Evolutionary conservation across 352 stramenopile species (phyloP), one percentile per base, ranked within the genome.

Genomic region (Pythium scleroteichum): DNA sequence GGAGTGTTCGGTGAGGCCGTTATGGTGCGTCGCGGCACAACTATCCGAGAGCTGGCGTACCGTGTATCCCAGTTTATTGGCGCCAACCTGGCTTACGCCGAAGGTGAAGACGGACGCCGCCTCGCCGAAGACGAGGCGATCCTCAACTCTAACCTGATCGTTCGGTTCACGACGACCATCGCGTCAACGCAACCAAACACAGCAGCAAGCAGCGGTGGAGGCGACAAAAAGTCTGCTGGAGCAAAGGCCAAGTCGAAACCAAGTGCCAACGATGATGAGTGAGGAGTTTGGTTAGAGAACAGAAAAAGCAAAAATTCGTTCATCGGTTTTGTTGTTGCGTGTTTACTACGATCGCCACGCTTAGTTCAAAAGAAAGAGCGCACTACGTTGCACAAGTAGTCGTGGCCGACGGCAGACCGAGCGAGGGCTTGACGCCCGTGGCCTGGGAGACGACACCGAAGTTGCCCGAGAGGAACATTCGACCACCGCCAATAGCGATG

Each of bases 1-100:
- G 80, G 76, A n/a, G 77, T 92, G 20, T 94, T 94, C 53, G 79
- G 72, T 22, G 78, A 94, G 33, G 82, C 81, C 13, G 76, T 94
- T 10, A 87, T 94, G 59, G 78, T 92, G 19, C 76, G 82, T 17
- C 72, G 79, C 10, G 82, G 80, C 35, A 90, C 81, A 14, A 94
- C 82, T 7, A 78, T 94, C 53, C 85, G 84, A n/a, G 85, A 94
- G 55, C 57, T 94, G 14, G 85, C 85, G 17, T 76, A 78, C 47
- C 71, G 76, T 23, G 67, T 91, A 6, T 90, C 78, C 38, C 77
- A 84, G 62, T 87, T 88, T 60, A 54, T 92, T 24, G 82, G 80
- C 46, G 59, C 76, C 19, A 90, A 92, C 47, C 84, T 92, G n/a
- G 79, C 80, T 22, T 94, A 90, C 59, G 85, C 82, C 23, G 85